Conservation (phyloP, 345 rosid genomes). For the Crucihimalaya himalaica region DNA sequence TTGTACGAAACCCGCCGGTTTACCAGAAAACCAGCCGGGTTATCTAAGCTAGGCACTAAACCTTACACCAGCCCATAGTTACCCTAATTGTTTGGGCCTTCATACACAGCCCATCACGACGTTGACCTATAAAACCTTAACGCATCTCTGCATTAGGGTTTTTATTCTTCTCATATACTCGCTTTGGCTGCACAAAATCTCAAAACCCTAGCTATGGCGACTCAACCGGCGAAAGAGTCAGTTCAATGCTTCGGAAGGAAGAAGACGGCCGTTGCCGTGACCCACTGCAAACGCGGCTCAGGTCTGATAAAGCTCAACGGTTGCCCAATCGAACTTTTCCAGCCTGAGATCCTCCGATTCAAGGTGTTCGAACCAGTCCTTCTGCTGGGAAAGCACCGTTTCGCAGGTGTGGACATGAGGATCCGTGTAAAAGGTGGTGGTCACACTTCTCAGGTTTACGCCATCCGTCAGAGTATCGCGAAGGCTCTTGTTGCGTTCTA, state of each 20-base stretch:
- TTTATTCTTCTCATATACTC: neutral
- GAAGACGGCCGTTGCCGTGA: conserved; percentile 84
- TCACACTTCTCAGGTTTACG: conserved; percentile 87
- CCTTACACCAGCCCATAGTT: neutral
- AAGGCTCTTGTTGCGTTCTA: conserved; percentile 81
- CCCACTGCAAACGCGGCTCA: conserved; percentile 73
- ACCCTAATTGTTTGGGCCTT: conserved; percentile 22
- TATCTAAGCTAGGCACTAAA: neutral
- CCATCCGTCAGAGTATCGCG: conserved; percentile 90
- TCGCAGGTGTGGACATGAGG: conserved; percentile 87
- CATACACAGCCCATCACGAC: neutral
- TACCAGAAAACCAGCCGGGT: neutral
- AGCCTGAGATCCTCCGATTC: conserved; percentile 88
- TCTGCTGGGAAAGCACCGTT: conserved; percentile 74
- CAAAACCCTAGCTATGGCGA: conserved; percentile 45
- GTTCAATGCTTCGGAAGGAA: conserved; percentile 88
- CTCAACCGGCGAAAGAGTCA: conserved; percentile 44
- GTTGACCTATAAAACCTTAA: neutral
- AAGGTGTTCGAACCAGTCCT: conserved; percentile 78
- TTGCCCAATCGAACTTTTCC: conserved; percentile 70
- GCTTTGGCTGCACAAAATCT: conserved; percentile 15
- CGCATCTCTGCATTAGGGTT: conserved; percentile 22
- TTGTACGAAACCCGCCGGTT: neutral
- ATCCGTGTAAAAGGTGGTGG: conserved; percentile 85
- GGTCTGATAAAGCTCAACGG: conserved; percentile 85